A percentile compares a stretch with the other conserved stretches of the same genome.
These are phyloP conservation scores for Talaromyces wortmannii DNA, from an alignment of 495 filamentous ascomycete genomes.

Conservation along the genomic window DNA sequence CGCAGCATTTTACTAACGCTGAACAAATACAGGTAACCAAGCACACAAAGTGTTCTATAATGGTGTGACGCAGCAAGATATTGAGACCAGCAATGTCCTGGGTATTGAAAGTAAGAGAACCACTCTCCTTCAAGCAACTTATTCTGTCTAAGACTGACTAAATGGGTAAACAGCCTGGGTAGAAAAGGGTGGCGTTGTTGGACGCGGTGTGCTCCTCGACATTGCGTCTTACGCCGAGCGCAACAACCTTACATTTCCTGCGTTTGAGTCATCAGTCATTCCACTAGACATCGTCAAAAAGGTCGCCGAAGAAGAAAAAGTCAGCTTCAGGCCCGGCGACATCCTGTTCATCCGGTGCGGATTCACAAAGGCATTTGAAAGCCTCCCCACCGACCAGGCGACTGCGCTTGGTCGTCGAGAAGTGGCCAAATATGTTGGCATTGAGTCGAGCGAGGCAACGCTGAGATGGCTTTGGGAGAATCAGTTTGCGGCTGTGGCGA, in stretches of 20 bases:
- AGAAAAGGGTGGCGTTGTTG: constrained; percentile 43
- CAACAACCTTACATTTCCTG: constrained; percentile 24
- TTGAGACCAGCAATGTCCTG: constrained; percentile 35
- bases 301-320: constrained; percentile 21
- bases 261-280: constrained; percentile 34
- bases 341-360: constrained; percentile 51
- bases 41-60: constrained; percentile 52
- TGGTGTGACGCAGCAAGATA: constrained; percentile 48
- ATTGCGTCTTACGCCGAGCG: constrained; percentile 43
- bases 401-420: constrained; percentile 17
- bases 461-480: constrained; percentile 44
- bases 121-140: not conserved
- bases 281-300: constrained; percentile 33
- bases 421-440: constrained; percentile 29
- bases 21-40: constrained; percentile 35
- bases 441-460: constrained; percentile 34
- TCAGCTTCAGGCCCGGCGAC: constrained; percentile 36
- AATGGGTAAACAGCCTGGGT: constrained; percentile 23
- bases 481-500: constrained; percentile 44
- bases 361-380: constrained; percentile 35
- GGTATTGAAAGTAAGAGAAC: constrained; percentile 36
- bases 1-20: not conserved
- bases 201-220: constrained; percentile 52
- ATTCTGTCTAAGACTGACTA: not conserved
- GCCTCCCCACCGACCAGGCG: constrained; percentile 20